Percentiles rank a stretch among this genome's conserved stretches.
These are phyloP conservation scores for Linnemannia schmuckeri DNA, from an alignment of 192 early-diverging fungal genomes.

Conservation along the genomic window DNA sequence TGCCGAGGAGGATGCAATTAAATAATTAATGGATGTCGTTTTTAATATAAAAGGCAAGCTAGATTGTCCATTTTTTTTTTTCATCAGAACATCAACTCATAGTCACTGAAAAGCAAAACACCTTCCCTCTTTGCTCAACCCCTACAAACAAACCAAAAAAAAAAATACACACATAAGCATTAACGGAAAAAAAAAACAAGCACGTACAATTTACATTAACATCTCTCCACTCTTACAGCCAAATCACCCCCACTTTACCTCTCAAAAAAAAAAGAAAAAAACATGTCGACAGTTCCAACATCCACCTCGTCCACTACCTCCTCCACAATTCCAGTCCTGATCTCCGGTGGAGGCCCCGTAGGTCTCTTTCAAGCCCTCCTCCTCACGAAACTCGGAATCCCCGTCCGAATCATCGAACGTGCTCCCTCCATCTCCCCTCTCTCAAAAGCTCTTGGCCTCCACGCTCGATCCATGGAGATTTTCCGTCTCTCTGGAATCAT, in stretches of 20 bases:
- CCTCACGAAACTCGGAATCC: not conserved
- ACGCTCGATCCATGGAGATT: constrained; percentile 14
- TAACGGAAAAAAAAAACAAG: not conserved
- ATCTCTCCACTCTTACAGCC: not conserved
- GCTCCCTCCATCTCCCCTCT: not conserved
- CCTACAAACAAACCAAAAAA: not conserved
- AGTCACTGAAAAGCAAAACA: too few relatives aligned
- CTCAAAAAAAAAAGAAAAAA: not conserved
- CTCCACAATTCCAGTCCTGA: constrained; percentile 8
- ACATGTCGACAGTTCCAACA: not conserved
- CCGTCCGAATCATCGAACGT: constrained; percentile 17
- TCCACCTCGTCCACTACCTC: not conserved
- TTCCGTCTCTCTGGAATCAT: not conserved
- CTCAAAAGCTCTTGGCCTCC: constrained; percentile 19
- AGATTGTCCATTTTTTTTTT: too few relatives aligned
- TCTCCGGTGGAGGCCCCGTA: constrained; percentile 26
- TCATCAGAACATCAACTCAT: too few relatives aligned
- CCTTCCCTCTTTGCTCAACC: too few relatives aligned
- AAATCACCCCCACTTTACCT: not conserved
- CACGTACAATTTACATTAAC: too few relatives aligned
- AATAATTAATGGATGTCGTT: too few relatives aligned
- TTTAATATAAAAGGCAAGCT: too few relatives aligned
- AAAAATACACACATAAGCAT: not conserved
- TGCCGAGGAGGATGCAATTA: not conserved
- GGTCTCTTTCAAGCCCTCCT: constrained; percentile 23